Base-by-base conservation (phyloP, 2,329 filamentous ascomycete species). In the Diaporthe aspalathi region DNA sequence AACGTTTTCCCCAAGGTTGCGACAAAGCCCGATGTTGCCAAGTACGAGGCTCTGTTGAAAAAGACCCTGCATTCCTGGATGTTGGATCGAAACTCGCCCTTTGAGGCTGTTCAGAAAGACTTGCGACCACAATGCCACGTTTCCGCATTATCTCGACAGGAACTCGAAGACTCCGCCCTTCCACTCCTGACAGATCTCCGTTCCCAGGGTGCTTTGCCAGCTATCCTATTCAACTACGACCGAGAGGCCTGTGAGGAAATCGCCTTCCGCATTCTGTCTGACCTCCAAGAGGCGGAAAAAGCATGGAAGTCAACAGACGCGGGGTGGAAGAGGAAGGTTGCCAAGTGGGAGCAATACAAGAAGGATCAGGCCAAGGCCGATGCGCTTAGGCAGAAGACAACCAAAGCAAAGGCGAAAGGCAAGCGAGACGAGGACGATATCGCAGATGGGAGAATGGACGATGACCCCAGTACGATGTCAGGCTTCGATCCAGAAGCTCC, bases 141-240 rank as follows among this genome's bases (percentile, higher is more conserved):
- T n/a, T 16, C 56, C 2, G 54, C 60, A 16, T 68, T 57, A n/a
- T 54, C 69, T 3, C n/a, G 43, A 11, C 40, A 57, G 27, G 68
- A 65, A 20, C 63, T 73, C 35, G 47, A 49, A 27, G 67, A 71
- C 16, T 70, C 70, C 14, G 56, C 65, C 27, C 56, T 73, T 22
- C 57, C 54, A 9, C 68, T 73, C 3, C 22, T 73, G 32, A 67
- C 49, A 17, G 72, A 73, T 27, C 72, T 73, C 62, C 82, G 84
- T 20, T 40, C 32, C 16, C 87, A 90, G 70, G 87, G 89, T 69
- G 91, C 91, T 0, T 83, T 95, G 1, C 93, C 93, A 0, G 92
- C 91, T 0, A 89, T 95, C 16, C 79, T 94, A 1, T 95, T 95
- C 83, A 93, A 93, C 77, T 95, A 93, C 75, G 91, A 94, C 74